phyloP scores from a whole-genome alignment of 169 alveolate genomes.

The Plasmodium billcollinsi region DNA sequence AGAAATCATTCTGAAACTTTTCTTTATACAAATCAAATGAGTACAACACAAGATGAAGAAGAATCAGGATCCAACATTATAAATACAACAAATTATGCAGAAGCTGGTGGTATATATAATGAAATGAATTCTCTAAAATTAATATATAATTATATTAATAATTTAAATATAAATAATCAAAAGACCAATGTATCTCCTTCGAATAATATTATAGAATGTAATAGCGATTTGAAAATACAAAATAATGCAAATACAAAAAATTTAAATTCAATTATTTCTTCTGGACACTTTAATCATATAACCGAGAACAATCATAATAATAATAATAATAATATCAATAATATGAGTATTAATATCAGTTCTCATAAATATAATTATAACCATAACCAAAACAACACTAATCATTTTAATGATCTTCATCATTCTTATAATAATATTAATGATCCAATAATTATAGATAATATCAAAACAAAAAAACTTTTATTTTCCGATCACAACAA shows the following conservation, averaged over 20 bases:
- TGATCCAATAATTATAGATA: not conserved
- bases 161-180: not conserved
- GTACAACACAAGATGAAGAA: not conserved
- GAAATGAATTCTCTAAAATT: slow-evolving; percentile 29
- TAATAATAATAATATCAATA: no score
- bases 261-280: not conserved
- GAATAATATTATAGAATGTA: slow-evolving; percentile 6
- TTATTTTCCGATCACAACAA: slow-evolving; percentile 1
- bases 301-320: not conserved
- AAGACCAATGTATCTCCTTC: not conserved
- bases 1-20: slow-evolving; percentile 48
- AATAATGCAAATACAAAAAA: slow-evolving; percentile 30
- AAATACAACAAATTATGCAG: slow-evolving; percentile 4
- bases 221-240: not conserved
- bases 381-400: no score
- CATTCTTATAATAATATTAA: not conserved
- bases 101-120: slow-evolving; percentile 5
- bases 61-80: slow-evolving; percentile 1
- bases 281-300: not conserved
- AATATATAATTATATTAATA: slow-evolving; percentile 26
- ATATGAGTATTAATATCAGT: no score
- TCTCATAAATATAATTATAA: no score
- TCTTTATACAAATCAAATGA: not conserved
- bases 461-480: slow-evolving; percentile 17
- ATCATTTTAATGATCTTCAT: not conserved